phyloP scores from a whole-genome alignment of 768 basidiomycete species.

The Strobilomyces confusus region DNA sequence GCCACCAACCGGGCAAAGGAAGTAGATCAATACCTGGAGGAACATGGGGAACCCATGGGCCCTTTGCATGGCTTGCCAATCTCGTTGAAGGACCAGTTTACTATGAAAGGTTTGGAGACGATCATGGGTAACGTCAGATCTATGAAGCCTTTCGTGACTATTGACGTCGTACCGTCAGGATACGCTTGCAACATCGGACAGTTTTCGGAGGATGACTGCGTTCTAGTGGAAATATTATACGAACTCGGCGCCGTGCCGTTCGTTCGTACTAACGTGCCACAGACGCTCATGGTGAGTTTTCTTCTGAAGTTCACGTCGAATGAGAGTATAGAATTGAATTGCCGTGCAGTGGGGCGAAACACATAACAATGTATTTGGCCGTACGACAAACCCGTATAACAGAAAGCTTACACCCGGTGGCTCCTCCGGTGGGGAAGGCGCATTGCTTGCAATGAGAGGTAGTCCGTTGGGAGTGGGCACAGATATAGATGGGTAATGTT shows the following conservation, averaged over 20 bases:
- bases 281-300: slow-evolving; percentile 62
- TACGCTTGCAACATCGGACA: slow-evolving; percentile 53
- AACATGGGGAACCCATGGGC: slow-evolving; percentile 29
- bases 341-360: slow-evolving; percentile 67
- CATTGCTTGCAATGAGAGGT: slow-evolving; percentile 55
- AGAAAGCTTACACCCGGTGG: slow-evolving; percentile 71
- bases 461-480: slow-evolving; percentile 66
- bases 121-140: slow-evolving; percentile 40
- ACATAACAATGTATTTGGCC: slow-evolving; percentile 74
- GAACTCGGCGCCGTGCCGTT: slow-evolving; percentile 68
- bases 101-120: slow-evolving; percentile 59
- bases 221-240: slow-evolving; percentile 62
- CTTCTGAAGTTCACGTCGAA: background rate
- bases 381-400: slow-evolving; percentile 76
- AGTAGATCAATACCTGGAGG: slow-evolving; percentile 20
- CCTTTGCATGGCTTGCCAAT: slow-evolving; percentile 48
- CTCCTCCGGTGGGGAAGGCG: slow-evolving; percentile 85
- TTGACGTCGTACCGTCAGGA: slow-evolving; percentile 34
- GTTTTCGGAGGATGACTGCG: slow-evolving; percentile 55
- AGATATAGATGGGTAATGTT: slow-evolving; percentile 68
- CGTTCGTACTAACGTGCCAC: slow-evolving; percentile 73
- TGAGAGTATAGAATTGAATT: background rate
- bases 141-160: background rate
- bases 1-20: slow-evolving; percentile 25
- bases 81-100: slow-evolving; percentile 46